A percentile compares a stretch with the other conserved stretches of the same genome.
Conservation (phyloP, 768 basidiomycete species). For the Psilocybe sp. region DNA sequence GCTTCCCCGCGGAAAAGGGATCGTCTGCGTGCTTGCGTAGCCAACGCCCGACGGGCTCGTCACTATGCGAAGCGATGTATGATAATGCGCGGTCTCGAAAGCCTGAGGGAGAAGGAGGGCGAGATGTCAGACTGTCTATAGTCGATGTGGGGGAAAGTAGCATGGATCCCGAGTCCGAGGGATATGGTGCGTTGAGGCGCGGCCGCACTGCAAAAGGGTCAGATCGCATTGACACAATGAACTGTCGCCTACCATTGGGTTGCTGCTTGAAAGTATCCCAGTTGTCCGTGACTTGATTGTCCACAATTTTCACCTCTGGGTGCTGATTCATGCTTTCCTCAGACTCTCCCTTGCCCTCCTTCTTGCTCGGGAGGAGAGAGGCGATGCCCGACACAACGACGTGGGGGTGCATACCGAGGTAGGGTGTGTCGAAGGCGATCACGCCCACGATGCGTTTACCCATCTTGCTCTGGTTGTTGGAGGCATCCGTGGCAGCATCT, state of each 20-base stretch:
- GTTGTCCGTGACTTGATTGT: conserved; percentile 43
- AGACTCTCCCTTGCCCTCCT: conserved; percentile 23
- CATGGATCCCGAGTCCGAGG: conserved; percentile 1
- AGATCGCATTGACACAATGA: background rate
- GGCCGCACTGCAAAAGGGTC: conserved; percentile 7
- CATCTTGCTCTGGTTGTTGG: conserved; percentile 32
- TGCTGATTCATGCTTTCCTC: conserved; percentile 43
- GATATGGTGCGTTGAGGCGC: conserved; percentile 5
- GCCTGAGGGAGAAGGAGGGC: conserved; percentile 18
- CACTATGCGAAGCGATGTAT: conserved; percentile 36
- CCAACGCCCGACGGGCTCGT: conserved; percentile 47
- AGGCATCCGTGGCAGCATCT: conserved; percentile 46
- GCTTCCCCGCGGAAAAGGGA: conserved; percentile 44
- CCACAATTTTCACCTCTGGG: conserved; percentile 40
- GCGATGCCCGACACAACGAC: conserved; percentile 56
- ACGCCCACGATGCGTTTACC: conserved; percentile 48
- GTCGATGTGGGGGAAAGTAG: conserved; percentile 8
- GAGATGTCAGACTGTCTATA: conserved; percentile 1
- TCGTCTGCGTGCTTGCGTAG: conserved; percentile 51
- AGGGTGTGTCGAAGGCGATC: conserved; percentile 59
- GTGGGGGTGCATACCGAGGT: conserved; percentile 61
- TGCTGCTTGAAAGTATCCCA: conserved; percentile 45
- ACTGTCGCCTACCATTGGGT: conserved; percentile 18
- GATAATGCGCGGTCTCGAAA: conserved; percentile 35
- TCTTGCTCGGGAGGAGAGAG: conserved; percentile 43